Percentiles rank a stretch among this genome's conserved stretches.
Conservation (phyloP, 148 eudicot species). For the Spergularia bocconei region DNA sequence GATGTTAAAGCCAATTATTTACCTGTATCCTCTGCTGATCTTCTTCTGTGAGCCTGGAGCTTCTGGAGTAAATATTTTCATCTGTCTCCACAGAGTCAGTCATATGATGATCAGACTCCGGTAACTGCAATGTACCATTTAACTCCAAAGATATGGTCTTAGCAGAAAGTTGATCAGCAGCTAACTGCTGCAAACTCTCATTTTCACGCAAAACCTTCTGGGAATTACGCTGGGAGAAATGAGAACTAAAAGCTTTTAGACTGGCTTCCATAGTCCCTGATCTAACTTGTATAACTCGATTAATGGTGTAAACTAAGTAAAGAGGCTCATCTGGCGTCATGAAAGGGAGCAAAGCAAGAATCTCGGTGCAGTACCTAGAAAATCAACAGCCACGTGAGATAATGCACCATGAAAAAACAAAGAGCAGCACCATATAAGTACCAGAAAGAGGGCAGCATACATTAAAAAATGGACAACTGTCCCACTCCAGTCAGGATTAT, state of each 20-base stretch:
- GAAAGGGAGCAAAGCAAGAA: slow-evolving; percentile 91
- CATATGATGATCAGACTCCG: slow-evolving; percentile 29
- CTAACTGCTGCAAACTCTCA: slow-evolving; percentile 40
- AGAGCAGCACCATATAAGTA: not conserved
- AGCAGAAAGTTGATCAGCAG: slow-evolving; percentile 26
- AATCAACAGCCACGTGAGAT: slow-evolving; percentile 22
- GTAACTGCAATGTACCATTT: slow-evolving; percentile 34
- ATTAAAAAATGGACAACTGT: slow-evolving; percentile 65
- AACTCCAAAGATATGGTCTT: slow-evolving; percentile 34
- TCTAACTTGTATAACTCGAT: slow-evolving; percentile 92
- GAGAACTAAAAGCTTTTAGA: slow-evolving; percentile 61
- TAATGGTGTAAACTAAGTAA: slow-evolving; percentile 76
- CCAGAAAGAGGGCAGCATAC: slow-evolving; percentile 40
- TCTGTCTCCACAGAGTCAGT: slow-evolving; percentile 27
- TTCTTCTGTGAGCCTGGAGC: slow-evolving; percentile 39
- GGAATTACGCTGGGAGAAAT: slow-evolving; percentile 45
- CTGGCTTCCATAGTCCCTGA: slow-evolving; percentile 85
- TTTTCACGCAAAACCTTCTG: slow-evolving; percentile 39
- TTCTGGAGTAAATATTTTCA: slow-evolving; percentile 31
- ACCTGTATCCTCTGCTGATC: slow-evolving; percentile 78
- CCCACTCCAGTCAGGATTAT: slow-evolving; percentile 63
- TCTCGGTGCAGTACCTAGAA: slow-evolving; percentile 87
- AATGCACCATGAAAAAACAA: slow-evolving; percentile 6
- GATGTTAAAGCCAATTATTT: not conserved
- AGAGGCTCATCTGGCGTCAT: slow-evolving; percentile 88